Evolutionary conservation across 495 filamentous ascomycete species (phyloP), one percentile per base, ranked within the genome.

Genomic region (Polyplosphaeria fusca): DNA sequence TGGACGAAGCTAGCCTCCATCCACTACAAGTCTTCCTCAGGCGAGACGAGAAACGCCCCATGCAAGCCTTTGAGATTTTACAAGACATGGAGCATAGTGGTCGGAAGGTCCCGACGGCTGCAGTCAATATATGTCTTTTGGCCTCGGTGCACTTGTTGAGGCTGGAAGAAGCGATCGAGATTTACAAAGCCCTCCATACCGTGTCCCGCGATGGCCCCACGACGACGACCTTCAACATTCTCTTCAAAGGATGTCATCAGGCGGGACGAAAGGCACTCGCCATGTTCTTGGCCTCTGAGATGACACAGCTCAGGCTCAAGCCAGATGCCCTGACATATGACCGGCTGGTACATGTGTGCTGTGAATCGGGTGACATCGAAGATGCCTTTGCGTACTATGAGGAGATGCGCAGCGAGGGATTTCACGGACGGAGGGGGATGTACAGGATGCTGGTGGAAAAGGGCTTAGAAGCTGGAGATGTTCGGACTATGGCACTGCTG

Each of bases 271-370:
- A 78, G 48, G 77, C 79, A 44, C 67, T 76, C 0, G 84, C 83
- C 48, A 82, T 85, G 71, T 88, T 89, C 64, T 61, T 93, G 0
- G 78, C 84, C 14, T 75, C 78, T 14, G 91, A 95, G 67, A 91
- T 95, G 84, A 70, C 80, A 0, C 77, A 79, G 19, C 74, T 86
- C 35, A 73, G 74, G 7, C 69, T 92, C 25, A 61, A 74, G 18
- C 84, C 88, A 0, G 74, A 86, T 47, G 61, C 66, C 16, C 59
- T 74, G 37, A 88, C 86, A 1, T 88, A 88, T 62, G 85, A 92
- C 60, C 72, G 78, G 24, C 66, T 94, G 16, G 80, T 92, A 35
- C 69, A 86, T 18, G 78, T 86, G 54, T 88, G 85, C 63, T 59
- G 85, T 14, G 65, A 73, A 14, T 72, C 76, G 22, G 69, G 77